These are phyloP conservation scores for cucumber (Cucumis sativus) DNA, from an alignment of 306 rosid species.

Conservation along the genomic window Cucumber_9930_V3 NC_026656.2:24269001-24269500, in stretches of 20 bases:
- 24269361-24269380: background rate
- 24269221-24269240: background rate
- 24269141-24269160: background rate
- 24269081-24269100: background rate
- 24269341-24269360: background rate
- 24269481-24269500: background rate
- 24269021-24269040: slow-evolving; percentile 58
- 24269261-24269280: background rate
- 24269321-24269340: background rate
- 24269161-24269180: background rate
- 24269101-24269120: background rate
- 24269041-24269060: background rate
- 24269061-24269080: background rate
- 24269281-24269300: background rate
- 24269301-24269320: background rate
- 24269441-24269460: background rate
- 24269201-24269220: background rate
- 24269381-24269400: background rate
- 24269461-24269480: background rate
- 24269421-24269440: background rate
- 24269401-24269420: background rate
- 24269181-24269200: background rate
- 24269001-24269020: slow-evolving; percentile 95
- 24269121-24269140: background rate
- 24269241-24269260: background rate